Evolutionary conservation across 2,329 filamentous ascomycete genomes (phyloP).

Genomic region (Botrytis squamosa): DNA sequence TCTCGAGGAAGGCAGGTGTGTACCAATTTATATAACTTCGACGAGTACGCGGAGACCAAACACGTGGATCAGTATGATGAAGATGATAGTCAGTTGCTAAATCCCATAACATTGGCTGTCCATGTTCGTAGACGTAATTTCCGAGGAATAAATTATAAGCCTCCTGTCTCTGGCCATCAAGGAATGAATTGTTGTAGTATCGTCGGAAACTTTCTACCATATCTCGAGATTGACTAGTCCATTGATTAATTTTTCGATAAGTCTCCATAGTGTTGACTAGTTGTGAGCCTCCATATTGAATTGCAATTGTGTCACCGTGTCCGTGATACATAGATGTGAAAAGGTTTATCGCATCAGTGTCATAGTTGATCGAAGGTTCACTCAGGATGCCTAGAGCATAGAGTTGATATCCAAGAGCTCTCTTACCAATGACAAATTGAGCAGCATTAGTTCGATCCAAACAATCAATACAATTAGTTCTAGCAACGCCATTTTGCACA

Average conservation of each 20-base stretch:
- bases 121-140: conserved; percentile 86
- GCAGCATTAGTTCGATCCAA: conserved; percentile 95
- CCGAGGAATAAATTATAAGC: conserved; percentile 97
- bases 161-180: conserved; percentile 96
- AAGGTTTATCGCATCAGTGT: conserved; percentile 91
- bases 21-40: conserved; percentile 89
- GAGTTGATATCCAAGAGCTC: conserved; percentile 86
- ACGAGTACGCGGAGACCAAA: conserved; percentile 61
- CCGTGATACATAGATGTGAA: conserved; percentile 99
- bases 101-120: conserved; percentile 96
- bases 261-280: conserved; percentile 99
- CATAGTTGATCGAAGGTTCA: conserved; percentile 78
- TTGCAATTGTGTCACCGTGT: conserved; percentile 94
- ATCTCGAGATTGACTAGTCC: conserved; percentile 94
- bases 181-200: conserved; percentile 98
- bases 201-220: conserved; percentile 99
- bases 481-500: conserved; percentile 86
- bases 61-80: conserved; percentile 80
- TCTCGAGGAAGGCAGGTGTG: conserved; percentile 68
- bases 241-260: conserved; percentile 98
- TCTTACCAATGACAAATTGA: conserved; percentile 96
- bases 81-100: conserved; percentile 93
- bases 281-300: conserved; percentile 96
- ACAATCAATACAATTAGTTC: conserved; percentile 98
- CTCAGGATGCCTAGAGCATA: conserved; percentile 87